These are phyloP conservation scores for Rhododendron ferrugineum DNA, from an alignment of 148 eudicot genomes.

Conservation along the genomic window DNA sequence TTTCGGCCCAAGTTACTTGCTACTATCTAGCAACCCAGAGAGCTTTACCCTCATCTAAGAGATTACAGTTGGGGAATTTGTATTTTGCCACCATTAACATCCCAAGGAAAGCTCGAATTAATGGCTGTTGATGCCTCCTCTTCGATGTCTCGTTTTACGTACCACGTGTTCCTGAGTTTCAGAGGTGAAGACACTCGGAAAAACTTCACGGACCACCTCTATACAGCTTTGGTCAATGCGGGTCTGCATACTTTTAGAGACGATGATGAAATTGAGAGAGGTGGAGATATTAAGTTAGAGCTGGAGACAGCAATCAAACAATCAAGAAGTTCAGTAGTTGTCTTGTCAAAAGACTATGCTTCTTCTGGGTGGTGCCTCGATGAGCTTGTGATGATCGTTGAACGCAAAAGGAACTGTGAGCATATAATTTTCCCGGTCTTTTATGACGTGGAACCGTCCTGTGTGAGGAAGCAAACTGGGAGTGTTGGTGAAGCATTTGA, in stretches of 20 bases:
- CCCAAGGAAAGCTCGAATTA: neutral
- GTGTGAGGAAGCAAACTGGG: slow-evolving; percentile 2
- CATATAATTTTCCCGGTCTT: slow-evolving; percentile 5
- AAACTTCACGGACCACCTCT: slow-evolving; percentile 8
- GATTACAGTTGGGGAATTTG: neutral
- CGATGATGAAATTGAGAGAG: slow-evolving; percentile 7
- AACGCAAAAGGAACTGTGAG: neutral
- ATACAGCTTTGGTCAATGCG: slow-evolving; percentile 6
- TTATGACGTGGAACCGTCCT: slow-evolving; percentile 6
- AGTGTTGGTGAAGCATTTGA: neutral
- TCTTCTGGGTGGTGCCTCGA: slow-evolving; percentile 9
- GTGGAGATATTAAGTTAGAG: neutral
- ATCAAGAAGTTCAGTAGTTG: slow-evolving; percentile 7
- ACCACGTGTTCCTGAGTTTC: slow-evolving; percentile 12
- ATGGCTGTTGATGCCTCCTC: neutral
- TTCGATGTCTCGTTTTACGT: neutral
- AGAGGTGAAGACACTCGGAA: slow-evolving; percentile 13
- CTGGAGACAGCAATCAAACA: neutral
- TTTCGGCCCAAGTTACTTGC: neutral
- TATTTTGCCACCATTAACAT: neutral
- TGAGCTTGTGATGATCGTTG: slow-evolving; percentile 4
- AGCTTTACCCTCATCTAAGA: neutral
- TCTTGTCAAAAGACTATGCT: slow-evolving; percentile 9
- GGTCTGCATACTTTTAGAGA: slow-evolving; percentile 6
- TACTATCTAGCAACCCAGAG: neutral